Conservation (phyloP, 2,329 filamentous ascomycete species). For the Periconia sp. region DNA sequence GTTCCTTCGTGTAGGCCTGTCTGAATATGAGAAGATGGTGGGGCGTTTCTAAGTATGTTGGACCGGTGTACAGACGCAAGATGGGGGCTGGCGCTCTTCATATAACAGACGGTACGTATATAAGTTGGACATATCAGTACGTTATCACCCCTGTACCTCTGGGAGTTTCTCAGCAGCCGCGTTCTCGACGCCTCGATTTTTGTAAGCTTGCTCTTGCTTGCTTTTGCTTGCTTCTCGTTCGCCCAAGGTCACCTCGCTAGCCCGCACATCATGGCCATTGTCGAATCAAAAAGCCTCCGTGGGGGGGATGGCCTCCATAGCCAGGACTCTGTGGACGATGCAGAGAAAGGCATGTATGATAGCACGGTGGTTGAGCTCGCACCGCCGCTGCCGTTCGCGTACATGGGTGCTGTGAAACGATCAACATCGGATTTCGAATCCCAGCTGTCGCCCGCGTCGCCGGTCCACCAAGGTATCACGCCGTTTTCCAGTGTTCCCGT, state of each 20-base stretch:
- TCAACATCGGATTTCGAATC: slow-evolving; percentile 11
- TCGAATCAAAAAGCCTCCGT: slow-evolving; percentile 14
- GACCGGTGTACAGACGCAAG: too few species aligned
- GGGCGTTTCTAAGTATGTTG: too few species aligned
- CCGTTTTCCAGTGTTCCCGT: slow-evolving; percentile 36
- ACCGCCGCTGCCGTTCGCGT: slow-evolving; percentile 28
- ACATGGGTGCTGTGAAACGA: slow-evolving; percentile 19
- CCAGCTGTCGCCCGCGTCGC: slow-evolving; percentile 21
- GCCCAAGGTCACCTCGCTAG: slow-evolving; percentile 17
- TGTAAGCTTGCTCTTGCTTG: background rate
- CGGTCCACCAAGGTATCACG: slow-evolving; percentile 38
- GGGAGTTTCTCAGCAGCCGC: background rate
- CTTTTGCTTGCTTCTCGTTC: slow-evolving; percentile 14
- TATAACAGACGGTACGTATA: too few species aligned
- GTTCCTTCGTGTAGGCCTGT: background rate
- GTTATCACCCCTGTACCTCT: background rate
- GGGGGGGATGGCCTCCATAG: slow-evolving; percentile 12
- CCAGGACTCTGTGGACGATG: slow-evolving; percentile 31
- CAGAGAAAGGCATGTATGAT: slow-evolving; percentile 37
- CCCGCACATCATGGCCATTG: slow-evolving; percentile 22
- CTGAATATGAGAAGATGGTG: background rate
- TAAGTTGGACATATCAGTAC: background rate
- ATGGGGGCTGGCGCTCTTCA: too few species aligned
- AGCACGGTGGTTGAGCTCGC: slow-evolving; percentile 23
- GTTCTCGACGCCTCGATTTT: background rate